Conservation (phyloP, 371 early-diverging fungal genomes). For the Mortierella sp. region DNA sequence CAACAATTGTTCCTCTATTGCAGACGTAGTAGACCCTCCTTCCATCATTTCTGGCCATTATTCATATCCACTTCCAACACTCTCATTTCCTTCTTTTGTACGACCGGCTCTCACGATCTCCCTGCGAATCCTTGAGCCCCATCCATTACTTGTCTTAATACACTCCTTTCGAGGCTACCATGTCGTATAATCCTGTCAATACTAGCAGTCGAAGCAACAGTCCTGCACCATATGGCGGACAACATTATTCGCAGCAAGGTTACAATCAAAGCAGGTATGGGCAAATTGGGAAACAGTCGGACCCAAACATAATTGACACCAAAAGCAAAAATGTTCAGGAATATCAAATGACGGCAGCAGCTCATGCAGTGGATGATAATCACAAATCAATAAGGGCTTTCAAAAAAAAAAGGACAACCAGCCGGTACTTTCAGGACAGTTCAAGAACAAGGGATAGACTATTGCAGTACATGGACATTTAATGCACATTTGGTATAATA, state of each 20-base stretch:
- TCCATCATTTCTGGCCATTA: background rate
- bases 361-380: background rate
- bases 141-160: background rate
- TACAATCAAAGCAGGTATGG: conserved; percentile 11
- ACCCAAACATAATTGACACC: background rate
- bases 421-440: background rate
- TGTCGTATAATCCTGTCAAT: conserved; percentile 15
- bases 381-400: background rate
- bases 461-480: background rate
- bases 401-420: background rate
- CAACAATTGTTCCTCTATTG: background rate
- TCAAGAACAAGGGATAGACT: background rate
- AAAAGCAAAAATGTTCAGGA: background rate
- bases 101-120: background rate
- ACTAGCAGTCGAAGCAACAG: conserved; percentile 15
- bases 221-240: background rate
- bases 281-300: background rate
- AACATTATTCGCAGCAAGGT: conserved; percentile 5
- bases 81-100: background rate
- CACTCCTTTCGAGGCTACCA: background rate
- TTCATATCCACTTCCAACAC: background rate
- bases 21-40: conserved; percentile 6
- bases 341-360: background rate
- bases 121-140: background rate
- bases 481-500: background rate